Evolutionary conservation across 345 rosid species (phyloP).

Genomic region (Eutrema yunnanense): DNA sequence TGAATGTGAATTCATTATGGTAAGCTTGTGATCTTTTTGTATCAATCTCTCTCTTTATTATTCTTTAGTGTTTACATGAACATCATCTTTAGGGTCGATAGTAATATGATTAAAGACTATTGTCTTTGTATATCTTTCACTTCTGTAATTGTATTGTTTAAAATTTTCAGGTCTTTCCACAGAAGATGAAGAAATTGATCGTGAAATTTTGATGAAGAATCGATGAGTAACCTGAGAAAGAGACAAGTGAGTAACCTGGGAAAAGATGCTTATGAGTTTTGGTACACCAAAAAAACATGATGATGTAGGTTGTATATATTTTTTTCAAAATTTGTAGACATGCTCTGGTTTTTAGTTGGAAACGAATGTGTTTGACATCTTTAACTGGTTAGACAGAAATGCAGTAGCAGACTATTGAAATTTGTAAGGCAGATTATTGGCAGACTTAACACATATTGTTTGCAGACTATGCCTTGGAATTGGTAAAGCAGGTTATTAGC

Average conservation of each 20-base stretch:
- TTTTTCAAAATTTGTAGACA: not conserved
- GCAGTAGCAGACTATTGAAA: no score
- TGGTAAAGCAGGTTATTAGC: no score
- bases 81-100: not conserved
- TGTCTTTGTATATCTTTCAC: not conserved
- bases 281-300: not conserved
- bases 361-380: not conserved
- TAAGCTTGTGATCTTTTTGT: not conserved
- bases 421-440: no score
- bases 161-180: not conserved
- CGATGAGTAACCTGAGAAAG: not conserved
- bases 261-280: not conserved
- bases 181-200: no score
- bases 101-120: not conserved
- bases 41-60: not conserved
- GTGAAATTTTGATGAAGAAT: not conserved
- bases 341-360: not conserved
- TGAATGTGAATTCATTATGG: slow-evolving; percentile 16
- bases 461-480: no score
- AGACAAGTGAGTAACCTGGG: not conserved
- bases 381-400: no score
- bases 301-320: not conserved
- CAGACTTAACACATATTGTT: no score
- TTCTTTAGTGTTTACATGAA: not conserved
- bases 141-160: not conserved